Evolutionary conservation across 1,284 basidiomycete species (phyloP).

Genomic region (Fomitopsis betulina): DNA sequence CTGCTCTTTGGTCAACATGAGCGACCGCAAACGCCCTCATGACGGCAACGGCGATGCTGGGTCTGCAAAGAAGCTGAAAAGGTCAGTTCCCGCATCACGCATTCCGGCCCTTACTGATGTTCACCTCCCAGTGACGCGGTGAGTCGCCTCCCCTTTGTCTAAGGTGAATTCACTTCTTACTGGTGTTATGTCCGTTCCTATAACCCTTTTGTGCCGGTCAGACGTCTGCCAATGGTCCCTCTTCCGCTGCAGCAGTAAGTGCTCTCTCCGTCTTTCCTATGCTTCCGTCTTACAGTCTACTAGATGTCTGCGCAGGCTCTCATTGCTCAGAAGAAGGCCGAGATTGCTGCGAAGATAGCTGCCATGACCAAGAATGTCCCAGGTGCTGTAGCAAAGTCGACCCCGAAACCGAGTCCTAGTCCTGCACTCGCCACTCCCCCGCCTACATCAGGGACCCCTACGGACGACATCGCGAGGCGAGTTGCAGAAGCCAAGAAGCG

Average conservation of each 20-base stretch:
- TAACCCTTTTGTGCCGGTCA: slow-evolving; percentile 58
- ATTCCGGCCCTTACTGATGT: slow-evolving; percentile 7
- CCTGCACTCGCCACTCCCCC: slow-evolving; percentile 24
- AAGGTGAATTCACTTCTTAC: slow-evolving; percentile 70
- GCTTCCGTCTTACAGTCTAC: slow-evolving; percentile 1
- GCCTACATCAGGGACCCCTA: slow-evolving; percentile 30
- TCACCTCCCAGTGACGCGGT: slow-evolving; percentile 50
- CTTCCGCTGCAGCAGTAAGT: slow-evolving; percentile 38
- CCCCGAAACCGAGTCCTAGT: slow-evolving; percentile 27
- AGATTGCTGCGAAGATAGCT: slow-evolving; percentile 81
- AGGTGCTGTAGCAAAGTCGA: slow-evolving; percentile 19
- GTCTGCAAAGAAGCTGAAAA: slow-evolving; percentile 63
- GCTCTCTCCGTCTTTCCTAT: not conserved
- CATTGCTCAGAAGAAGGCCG: slow-evolving; percentile 77
- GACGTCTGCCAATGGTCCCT: slow-evolving; percentile 48
- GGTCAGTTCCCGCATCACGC: slow-evolving; percentile 36
- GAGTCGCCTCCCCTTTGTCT: slow-evolving; percentile 43
- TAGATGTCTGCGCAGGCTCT: slow-evolving; percentile 52
- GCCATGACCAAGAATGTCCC: slow-evolving; percentile 57
- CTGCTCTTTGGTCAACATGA: slow-evolving; percentile 20
- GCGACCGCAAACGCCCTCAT: slow-evolving; percentile 32
- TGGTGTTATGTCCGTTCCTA: slow-evolving; percentile 46
- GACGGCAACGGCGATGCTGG: slow-evolving; percentile 43
- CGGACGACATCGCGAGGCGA: slow-evolving; percentile 62
- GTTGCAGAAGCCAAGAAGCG: slow-evolving; percentile 78